Evolutionary conservation across 2,329 filamentous ascomycete genomes (phyloP).

Genomic region (Neopestalotiopsis sp.): DNA sequence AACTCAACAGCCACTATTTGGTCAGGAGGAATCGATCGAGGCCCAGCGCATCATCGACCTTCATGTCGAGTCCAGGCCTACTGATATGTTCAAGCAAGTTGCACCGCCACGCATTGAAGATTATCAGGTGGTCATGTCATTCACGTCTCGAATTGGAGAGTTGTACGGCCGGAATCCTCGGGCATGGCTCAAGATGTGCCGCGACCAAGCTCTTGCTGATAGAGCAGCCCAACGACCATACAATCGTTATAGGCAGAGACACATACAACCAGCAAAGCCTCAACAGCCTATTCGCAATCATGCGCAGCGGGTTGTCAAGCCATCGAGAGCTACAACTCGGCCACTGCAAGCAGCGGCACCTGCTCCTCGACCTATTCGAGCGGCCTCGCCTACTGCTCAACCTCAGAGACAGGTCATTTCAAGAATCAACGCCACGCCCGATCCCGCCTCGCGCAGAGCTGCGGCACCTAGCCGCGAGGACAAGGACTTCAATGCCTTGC

Average conservation of each 20-base stretch:
- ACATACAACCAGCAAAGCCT: conserved; percentile 50
- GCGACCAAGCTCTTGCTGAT: conserved; percentile 53
- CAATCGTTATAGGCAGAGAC: conserved; percentile 40
- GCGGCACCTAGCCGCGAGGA: conserved; percentile 77
- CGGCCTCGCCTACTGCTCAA: conserved; percentile 21
- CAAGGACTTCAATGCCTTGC: conserved; percentile 75
- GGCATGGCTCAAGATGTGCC: conserved; percentile 56
- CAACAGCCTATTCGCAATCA: conserved; percentile 33
- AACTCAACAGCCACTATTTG: conserved; percentile 56
- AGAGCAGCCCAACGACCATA: conserved; percentile 46
- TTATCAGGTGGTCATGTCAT: conserved; percentile 58
- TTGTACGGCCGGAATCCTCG: conserved; percentile 48
- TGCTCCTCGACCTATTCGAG: conserved; percentile 35
- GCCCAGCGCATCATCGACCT: conserved; percentile 54
- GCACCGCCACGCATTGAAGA: conserved; percentile 56
- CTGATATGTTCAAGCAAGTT: conserved; percentile 46
- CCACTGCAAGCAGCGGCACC: conserved; percentile 35
- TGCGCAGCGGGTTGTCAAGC: conserved; percentile 38
- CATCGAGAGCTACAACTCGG: conserved; percentile 15
- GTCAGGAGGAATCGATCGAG: conserved; percentile 43
- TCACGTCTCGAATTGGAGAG: conserved; percentile 58
- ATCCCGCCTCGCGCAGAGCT: conserved; percentile 53
- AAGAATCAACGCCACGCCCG: conserved; percentile 50
- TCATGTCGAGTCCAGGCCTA: conserved; percentile 51
- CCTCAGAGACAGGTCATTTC: conserved; percentile 35